Base-by-base conservation (phyloP, 371 early-diverging fungal genomes). In the Mucor irregularis region DNA sequence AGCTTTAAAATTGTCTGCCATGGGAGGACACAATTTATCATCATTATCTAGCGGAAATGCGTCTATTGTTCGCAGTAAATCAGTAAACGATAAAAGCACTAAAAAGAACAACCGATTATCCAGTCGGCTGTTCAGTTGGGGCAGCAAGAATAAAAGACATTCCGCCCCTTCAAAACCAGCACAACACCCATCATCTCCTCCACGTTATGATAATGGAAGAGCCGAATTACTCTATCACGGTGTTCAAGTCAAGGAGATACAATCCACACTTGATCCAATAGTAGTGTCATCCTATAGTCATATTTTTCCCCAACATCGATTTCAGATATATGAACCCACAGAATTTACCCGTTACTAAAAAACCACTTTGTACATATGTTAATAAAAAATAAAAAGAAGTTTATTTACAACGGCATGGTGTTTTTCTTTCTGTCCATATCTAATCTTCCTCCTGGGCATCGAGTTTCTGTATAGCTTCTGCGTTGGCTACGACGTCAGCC, bases 401-500 rank as follows among this genome's bases (percentile, higher is more conserved):
- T 53, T 53, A 35, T 45, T 53, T 45, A 52, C 42, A 30, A 30
- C n/a, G n/a, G n/a, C n/a, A n/a, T n/a, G n/a, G n/a, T 34, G 21
- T 21, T n/a, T 19, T 55, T 11, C 30, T 19, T 55, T 14, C 8
- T 25, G 4, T 14, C 14, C 13, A 46, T 45, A 28, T 7, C 11
- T 43, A 53, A 21, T 53, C 53, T 26, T 55, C 45, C 46, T 65
- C 58, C 42, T 62, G 58, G 4, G 58, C 65, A 17, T 65, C 70
- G 30, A 74, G 53, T 42, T 71, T 62, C 40, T 68, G 69, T 26
- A 66, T 61, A 17, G 68, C 66, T 56, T 71, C 76, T 49, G 67
- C 76, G 39, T 68, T 70, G 16, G 76, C 71, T 5, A 76, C 67
- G 4, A 59, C 69, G 40, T 76, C 71, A 16, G 71, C 76, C 24